These are phyloP conservation scores for Penicillium sp. DNA, from an alignment of 2,329 filamentous ascomycete species.

Conservation along the genomic window DNA sequence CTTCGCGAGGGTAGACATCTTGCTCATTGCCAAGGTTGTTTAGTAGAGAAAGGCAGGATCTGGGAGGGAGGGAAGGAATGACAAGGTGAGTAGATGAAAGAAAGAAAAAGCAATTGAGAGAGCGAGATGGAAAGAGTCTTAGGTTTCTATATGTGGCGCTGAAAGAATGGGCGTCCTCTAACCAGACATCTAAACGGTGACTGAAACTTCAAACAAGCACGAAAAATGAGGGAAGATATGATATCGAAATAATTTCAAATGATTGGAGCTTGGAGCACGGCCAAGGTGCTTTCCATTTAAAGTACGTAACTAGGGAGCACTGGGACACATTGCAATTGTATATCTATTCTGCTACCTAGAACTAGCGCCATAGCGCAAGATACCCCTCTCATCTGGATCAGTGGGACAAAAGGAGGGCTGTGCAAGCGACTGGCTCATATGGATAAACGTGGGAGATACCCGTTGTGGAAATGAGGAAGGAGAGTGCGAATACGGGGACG, in stretches of 20 bases:
- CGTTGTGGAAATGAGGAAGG: background rate
- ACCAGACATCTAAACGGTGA: background rate
- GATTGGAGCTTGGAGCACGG: background rate
- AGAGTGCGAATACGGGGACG: background rate
- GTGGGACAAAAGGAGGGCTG: background rate
- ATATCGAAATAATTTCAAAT: background rate
- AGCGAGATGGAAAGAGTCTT: too few species aligned
- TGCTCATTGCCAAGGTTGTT: conserved; percentile 1
- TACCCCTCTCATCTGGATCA: background rate
- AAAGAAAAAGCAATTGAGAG: background rate
- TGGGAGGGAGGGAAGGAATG: too few species aligned
- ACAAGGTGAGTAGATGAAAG: background rate
- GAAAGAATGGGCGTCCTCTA: background rate
- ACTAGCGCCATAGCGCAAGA: background rate
- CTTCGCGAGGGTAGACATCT: background rate
- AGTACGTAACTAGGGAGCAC: background rate
- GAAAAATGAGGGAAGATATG: background rate
- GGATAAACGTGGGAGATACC: background rate
- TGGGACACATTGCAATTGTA: background rate
- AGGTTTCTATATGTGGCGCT: background rate
- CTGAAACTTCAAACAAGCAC: background rate
- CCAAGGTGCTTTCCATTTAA: background rate
- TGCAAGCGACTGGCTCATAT: background rate
- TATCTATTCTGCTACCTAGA: background rate
- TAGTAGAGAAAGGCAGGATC: background rate